These are phyloP conservation scores for Sarcomyxa edulis DNA, from an alignment of 768 basidiomycete species.

Conservation along the genomic window DNA sequence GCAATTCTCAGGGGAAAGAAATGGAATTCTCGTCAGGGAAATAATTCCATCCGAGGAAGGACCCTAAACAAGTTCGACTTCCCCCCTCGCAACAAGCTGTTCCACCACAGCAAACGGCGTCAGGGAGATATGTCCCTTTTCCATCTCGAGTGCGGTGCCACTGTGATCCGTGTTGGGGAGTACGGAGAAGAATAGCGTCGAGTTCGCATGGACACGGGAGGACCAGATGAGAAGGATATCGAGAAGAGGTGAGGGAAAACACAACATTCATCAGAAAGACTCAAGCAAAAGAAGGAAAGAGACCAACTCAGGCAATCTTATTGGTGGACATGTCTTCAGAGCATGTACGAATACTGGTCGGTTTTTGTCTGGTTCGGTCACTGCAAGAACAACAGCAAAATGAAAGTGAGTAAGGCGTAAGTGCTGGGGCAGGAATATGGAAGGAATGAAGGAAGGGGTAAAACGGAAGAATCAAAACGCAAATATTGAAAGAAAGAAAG, in stretches of 20 bases:
- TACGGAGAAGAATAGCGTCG: too few species aligned
- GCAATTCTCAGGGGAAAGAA: too few species aligned
- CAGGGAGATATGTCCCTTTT: constrained; percentile 77
- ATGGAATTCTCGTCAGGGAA: too few species aligned
- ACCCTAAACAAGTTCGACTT: constrained; percentile 65
- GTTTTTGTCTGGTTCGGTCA: constrained; percentile 70
- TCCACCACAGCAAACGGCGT: constrained; percentile 75
- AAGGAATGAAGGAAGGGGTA: too few species aligned
- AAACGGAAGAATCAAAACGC: background rate
- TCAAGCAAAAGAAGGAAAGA: background rate
- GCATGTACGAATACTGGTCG: constrained; percentile 82
- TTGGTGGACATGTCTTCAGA: constrained; percentile 59
- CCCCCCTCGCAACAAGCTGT: constrained; percentile 63
- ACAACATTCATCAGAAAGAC: too few species aligned
- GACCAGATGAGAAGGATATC: too few species aligned
- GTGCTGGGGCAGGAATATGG: too few species aligned
- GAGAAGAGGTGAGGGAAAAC: too few species aligned
- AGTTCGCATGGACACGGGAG: too few species aligned
- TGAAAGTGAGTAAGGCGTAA: too few species aligned
- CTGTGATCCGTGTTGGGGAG: constrained; percentile 28
- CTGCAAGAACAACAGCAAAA: constrained; percentile 34
- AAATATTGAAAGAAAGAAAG: constrained; percentile 7
- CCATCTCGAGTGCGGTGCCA: constrained; percentile 67
- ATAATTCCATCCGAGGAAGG: constrained; percentile 2
- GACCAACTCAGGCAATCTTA: constrained; percentile 65